Base-by-base conservation (phyloP, 768 basidiomycete species). In the Tricholoma sp. region DNA sequence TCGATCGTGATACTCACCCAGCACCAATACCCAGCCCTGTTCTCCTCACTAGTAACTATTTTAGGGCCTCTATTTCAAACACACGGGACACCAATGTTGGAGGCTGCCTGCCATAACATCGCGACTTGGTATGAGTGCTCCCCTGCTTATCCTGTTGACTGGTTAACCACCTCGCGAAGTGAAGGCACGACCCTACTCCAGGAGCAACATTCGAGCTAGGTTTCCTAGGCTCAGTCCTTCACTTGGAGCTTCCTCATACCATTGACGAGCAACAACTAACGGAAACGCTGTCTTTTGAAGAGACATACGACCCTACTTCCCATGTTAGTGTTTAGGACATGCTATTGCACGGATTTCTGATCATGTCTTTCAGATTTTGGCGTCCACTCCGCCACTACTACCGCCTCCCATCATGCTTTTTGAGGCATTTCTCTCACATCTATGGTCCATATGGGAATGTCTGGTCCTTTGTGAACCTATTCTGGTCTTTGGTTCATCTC, bases 391-490 rank as follows among this genome's bases (percentile, higher is more conserved):
- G 8, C 80, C 86, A 0, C 75, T 84, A 20, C 61, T 76, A 36
- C 85, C 83, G 20, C 80, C 82, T 12, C 84, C 84, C 12, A 62
- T 87, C 52, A 67, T 76, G 9, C 74, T 84, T 6, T 85, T 89
- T 57, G 86, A 88, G 63, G 81, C 85, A 0, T 80, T 80, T 13
- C 61, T 89, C 28, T 68, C 85, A 2, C 80, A 89, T 61, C 68
- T 90, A 24, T 91, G 88, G 89, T 88, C 90, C 4, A 79, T 88
- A 53, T 99, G 96, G 96, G 96, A 99, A 70, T 94, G 94, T 54
- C 74, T 98, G 0, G 78, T 98, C 0, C 77, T 98, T 9, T 91
- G 88, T 59, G 95, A 99, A 66, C 93, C 96, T 0, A 79, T 99
- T 6, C 72, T 98, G 17, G 77, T 98, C 29, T 94, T 88, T 61